Evolutionary conservation across 768 basidiomycete genomes (phyloP).

Genomic region (Lactarius sp.): DNA sequence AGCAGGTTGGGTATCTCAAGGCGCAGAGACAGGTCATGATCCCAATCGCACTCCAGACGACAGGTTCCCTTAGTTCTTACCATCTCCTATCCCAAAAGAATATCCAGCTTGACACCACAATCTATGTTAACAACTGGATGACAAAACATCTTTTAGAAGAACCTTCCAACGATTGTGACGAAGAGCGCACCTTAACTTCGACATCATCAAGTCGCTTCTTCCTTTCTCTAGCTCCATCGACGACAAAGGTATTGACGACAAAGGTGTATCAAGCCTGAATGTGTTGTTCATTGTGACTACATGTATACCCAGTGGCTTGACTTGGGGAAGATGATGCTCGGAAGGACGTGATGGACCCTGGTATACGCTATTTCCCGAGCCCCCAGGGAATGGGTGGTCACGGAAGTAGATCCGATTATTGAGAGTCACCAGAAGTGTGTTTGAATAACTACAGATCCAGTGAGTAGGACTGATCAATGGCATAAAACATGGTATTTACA

Average conservation of each 20-base stretch:
- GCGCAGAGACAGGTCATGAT: too few species aligned
- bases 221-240: not conserved
- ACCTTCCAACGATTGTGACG: too few species aligned
- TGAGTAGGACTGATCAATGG: not conserved
- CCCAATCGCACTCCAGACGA: not conserved
- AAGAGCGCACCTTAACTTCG: too few species aligned
- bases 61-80: too few species aligned
- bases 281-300: not conserved
- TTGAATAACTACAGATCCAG: slow-evolving; percentile 16
- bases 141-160: too few species aligned
- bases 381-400: slow-evolving; percentile 1
- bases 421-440: slow-evolving; percentile 29
- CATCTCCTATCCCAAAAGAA: not conserved
- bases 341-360: not conserved
- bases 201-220: not conserved
- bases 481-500: not conserved
- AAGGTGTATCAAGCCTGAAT: not conserved
- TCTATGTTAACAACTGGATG: too few species aligned
- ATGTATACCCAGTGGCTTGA: not conserved
- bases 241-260: not conserved
- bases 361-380: not conserved
- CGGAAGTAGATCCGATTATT: slow-evolving; percentile 21
- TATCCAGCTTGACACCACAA: too few species aligned
- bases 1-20: too few species aligned
- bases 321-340: not conserved